Percentiles rank a stretch among this genome's conserved stretches.
phyloP scores from a whole-genome alignment of 257 asterid genomes.

The Salvia miltiorrhiza region DNA sequence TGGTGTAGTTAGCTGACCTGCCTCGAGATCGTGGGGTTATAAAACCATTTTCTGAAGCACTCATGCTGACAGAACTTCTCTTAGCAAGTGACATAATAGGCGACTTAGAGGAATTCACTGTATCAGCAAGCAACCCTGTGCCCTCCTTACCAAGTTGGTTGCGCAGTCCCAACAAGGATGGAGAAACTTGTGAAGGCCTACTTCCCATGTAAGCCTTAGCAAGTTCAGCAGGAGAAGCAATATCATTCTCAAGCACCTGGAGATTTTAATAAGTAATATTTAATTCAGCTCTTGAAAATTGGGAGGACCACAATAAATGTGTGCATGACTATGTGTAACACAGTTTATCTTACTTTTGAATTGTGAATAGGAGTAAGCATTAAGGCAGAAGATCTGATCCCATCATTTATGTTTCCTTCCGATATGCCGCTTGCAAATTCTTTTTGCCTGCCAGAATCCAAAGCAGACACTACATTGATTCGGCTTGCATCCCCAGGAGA shows the following conservation, averaged over 20 bases:
- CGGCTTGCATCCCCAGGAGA: conserved; percentile 29
- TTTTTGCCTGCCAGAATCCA: conserved; percentile 38
- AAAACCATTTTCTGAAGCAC: conserved; percentile 57
- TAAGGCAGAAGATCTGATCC: conserved; percentile 33
- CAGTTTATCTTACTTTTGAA: conserved; percentile 40
- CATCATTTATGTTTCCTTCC: conserved; percentile 33
- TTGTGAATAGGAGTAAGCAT: conserved; percentile 34
- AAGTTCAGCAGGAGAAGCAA: conserved; percentile 85
- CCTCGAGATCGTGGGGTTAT: conserved; percentile 72
- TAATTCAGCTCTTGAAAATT: conserved; percentile 2
- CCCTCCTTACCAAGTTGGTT: conserved; percentile 47
- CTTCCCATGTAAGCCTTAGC: conserved; percentile 95
- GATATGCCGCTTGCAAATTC: conserved; percentile 27
- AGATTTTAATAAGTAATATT: conserved; percentile 25
- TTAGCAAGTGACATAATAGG: conserved; percentile 33
- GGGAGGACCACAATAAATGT: neutral
- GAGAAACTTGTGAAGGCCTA: conserved; percentile 63
- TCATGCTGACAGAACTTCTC: conserved; percentile 27
- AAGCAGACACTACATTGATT: conserved; percentile 27
- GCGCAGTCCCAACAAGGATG: conserved; percentile 54
- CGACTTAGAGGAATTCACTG: conserved; percentile 43
- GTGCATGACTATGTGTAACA: neutral
- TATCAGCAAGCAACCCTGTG: conserved; percentile 32
- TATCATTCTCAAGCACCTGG: conserved; percentile 61
- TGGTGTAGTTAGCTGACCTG: conserved; percentile 79